Evolutionary conservation across 306 rosid species (phyloP).

Genomic region (Carpinus fangiana): DNA sequence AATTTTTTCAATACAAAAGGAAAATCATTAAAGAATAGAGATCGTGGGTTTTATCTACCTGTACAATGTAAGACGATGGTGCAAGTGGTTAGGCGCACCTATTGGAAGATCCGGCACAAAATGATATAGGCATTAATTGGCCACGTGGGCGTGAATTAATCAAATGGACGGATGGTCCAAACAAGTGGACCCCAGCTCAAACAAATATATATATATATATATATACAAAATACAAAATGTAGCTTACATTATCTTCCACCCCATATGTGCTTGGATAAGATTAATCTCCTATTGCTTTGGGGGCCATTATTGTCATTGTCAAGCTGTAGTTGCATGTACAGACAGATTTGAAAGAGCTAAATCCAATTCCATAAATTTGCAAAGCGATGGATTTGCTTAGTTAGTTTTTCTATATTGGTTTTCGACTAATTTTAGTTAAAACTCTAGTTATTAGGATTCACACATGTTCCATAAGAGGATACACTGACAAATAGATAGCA

Average conservation of each 20-base stretch:
- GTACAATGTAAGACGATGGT: slow-evolving; percentile 30
- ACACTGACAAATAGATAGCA: no score
- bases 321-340: neutral
- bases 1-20: slow-evolving; percentile 15
- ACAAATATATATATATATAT: no score
- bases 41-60: slow-evolving; percentile 39
- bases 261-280: neutral
- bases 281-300: neutral
- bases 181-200: slow-evolving; percentile 24
- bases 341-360: slow-evolving; percentile 2
- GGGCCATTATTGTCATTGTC: neutral
- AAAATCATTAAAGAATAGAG: slow-evolving; percentile 31
- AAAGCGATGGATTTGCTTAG: neutral
- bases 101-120: slow-evolving; percentile 44
- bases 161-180: slow-evolving; percentile 16
- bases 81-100: slow-evolving; percentile 25
- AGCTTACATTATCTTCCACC: neutral
- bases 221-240: neutral
- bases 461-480: no score
- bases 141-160: slow-evolving; percentile 33
- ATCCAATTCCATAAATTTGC: neutral
- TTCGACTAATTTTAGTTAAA: no score
- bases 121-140: slow-evolving; percentile 49
- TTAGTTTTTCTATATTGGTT: neutral
- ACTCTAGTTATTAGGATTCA: no score